phyloP scores from a whole-genome alignment of 495 filamentous ascomycete genomes.

The Neohortaea acidophila region DNA sequence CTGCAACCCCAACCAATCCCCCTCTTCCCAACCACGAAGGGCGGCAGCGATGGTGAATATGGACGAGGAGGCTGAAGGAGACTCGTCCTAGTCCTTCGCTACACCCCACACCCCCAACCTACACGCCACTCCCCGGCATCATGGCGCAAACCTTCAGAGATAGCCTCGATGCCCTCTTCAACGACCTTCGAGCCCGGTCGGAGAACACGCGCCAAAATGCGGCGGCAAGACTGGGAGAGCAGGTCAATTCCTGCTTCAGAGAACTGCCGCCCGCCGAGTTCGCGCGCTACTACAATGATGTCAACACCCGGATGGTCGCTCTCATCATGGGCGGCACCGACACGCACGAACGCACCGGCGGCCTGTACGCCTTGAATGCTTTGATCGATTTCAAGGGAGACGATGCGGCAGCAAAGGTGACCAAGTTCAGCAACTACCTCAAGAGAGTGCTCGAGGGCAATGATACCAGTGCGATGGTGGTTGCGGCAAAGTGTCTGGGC shows the following conservation, averaged over 20 bases:
- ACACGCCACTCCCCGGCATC: not conserved
- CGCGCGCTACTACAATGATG: conserved; percentile 57
- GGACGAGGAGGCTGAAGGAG: conserved; percentile 4
- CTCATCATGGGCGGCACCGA: conserved; percentile 69
- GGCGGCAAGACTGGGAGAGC: conserved; percentile 12
- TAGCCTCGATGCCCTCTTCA: conserved; percentile 14
- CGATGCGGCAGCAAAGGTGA: conserved; percentile 84
- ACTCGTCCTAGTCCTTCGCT: not conserved
- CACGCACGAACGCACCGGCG: conserved; percentile 73
- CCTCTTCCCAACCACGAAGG: not conserved
- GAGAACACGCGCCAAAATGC: conserved; percentile 13
- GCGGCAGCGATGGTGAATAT: too few species aligned
- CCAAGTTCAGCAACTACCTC: conserved; percentile 80
- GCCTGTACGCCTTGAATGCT: conserved; percentile 77
- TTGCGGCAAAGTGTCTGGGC: conserved; percentile 74
- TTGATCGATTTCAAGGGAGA: conserved; percentile 94
- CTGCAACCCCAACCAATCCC: too few species aligned
- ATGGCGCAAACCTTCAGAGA: conserved; percentile 14
- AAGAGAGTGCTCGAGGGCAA: conserved; percentile 74
- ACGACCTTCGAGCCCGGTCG: conserved; percentile 13
- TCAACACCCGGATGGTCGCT: conserved; percentile 58
- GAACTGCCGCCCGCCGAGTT: conserved; percentile 69
- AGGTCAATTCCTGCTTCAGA: conserved; percentile 15
- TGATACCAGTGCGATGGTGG: conserved; percentile 71
- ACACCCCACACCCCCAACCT: not conserved